Evolutionary conservation across 2,329 filamentous ascomycete species (phyloP), one percentile per base, ranked within the genome.

Genomic region (Trichoderma polysporum): DNA sequence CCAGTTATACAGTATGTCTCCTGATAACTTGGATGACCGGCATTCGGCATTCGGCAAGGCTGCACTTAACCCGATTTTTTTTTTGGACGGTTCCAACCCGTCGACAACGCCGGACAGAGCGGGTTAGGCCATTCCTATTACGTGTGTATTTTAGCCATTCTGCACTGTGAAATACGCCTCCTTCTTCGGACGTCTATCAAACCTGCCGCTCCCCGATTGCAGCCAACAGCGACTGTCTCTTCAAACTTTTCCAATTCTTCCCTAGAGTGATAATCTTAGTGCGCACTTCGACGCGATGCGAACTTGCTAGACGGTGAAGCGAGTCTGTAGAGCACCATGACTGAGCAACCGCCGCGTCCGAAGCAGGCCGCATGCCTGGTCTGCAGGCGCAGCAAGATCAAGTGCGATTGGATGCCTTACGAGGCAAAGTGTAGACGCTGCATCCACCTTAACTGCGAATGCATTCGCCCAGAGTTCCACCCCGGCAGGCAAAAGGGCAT

Each of bases 401-500:
- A 87, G 70, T 91, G 89, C 76, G 85, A 88, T 68, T 85, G 87
- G 70, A 81, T 82, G 49, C 76, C 80, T 22, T 81, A 81, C 49
- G 81, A 85, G 67, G 73, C 79, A 22, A 80, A 82, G 29, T 91
- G 89, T 75, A 87, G 87, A 70, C 84, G 87, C 75, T 91, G 89
- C 74, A 79, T 82, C 63, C 84, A 87, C 72, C 79, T 84, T 8
- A 81, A 84, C 37, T 74, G 79, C 15, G 87, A 91, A 68, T 92
- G 90, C 74, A 80, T 91, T 6, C 86, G 91, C 2, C 90, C 85
- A n/a, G 85, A 85, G n/a, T 91, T 91, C 73, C 89, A 91, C 69
- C 85, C 91, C 4, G 90, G 90, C 8, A 82, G 90, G 58, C 89
- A 91, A 73, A 92, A 92, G 74, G 90, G 90, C 25, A 90, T 92